phyloP scores from a whole-genome alignment of 2,329 filamentous ascomycete species.

The Verticillium klebahnii region DNA sequence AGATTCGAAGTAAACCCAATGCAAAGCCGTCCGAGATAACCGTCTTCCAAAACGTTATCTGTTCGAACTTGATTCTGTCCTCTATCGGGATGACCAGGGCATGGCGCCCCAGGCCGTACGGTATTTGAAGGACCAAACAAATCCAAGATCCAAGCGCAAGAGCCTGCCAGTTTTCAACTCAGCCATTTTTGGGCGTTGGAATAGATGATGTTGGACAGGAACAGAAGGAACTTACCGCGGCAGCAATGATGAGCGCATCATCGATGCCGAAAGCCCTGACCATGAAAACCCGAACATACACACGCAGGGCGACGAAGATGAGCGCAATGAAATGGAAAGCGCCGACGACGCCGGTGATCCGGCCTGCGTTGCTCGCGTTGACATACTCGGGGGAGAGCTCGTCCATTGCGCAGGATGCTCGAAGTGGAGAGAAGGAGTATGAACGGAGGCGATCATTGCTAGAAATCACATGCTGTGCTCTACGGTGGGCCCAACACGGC shows the following conservation, averaged over 20 bases:
- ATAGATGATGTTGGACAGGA: not conserved
- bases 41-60: slow-evolving; percentile 17
- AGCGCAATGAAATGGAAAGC: slow-evolving; percentile 16
- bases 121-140: slow-evolving; percentile 17
- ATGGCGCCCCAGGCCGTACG: slow-evolving; percentile 17
- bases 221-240: slow-evolving; percentile 10
- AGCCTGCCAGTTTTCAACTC: not conserved
- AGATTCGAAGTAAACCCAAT: slow-evolving; percentile 16
- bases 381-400: slow-evolving; percentile 4
- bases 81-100: slow-evolving; percentile 5
- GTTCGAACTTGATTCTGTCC: slow-evolving; percentile 12
- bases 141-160: slow-evolving; percentile 16
- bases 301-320: slow-evolving; percentile 15
- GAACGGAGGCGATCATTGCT: not conserved
- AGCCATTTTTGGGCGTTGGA: not conserved
- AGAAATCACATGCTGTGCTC: not conserved
- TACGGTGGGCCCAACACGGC: not conserved
- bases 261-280: slow-evolving; percentile 21
- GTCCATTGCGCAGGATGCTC: not conserved
- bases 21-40: slow-evolving; percentile 16
- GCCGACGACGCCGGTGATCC: slow-evolving; percentile 13
- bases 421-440: not conserved
- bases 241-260: slow-evolving; percentile 19
- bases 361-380: slow-evolving; percentile 9
- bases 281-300: slow-evolving; percentile 18